These are phyloP conservation scores for Haplosporangium sp. DNA, from an alignment of 371 early-diverging fungal genomes.

Conservation along the genomic window DNA sequence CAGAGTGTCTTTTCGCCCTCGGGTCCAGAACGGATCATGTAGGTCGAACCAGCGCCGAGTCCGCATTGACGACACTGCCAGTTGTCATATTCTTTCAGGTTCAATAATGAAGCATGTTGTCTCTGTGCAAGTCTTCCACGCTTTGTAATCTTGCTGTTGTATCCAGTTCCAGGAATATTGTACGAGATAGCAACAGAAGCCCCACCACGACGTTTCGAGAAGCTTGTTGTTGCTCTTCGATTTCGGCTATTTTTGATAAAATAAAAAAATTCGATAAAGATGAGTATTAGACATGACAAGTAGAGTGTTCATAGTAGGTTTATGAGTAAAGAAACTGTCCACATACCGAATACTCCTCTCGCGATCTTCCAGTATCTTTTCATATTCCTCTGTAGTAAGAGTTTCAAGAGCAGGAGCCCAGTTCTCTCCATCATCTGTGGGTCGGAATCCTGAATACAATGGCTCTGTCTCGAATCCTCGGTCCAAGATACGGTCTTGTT, in stretches of 20 bases:
- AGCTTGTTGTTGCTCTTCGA: slow-evolving; percentile 53
- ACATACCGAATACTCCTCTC: slow-evolving; percentile 84
- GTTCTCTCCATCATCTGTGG: slow-evolving; percentile 72
- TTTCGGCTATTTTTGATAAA: slow-evolving; percentile 49
- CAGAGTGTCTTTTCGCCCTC: slow-evolving; percentile 62
- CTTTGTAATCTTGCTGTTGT: slow-evolving; percentile 23
- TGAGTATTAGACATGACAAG: not conserved
- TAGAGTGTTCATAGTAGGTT: not conserved
- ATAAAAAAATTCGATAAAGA: not conserved
- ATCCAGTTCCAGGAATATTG: slow-evolving; percentile 9
- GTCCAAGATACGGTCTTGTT: slow-evolving; percentile 70
- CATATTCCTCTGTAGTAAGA: slow-evolving; percentile 85
- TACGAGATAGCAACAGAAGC: slow-evolving; percentile 2
- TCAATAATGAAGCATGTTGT: slow-evolving; percentile 16
- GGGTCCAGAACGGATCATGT: slow-evolving; percentile 43
- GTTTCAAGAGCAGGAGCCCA: slow-evolving; percentile 89
- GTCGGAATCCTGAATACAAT: slow-evolving; percentile 70
- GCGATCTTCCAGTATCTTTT: slow-evolving; percentile 80
- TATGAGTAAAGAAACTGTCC: not conserved
- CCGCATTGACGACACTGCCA: slow-evolving; percentile 55
- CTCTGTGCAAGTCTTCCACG: slow-evolving; percentile 18
- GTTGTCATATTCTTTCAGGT: slow-evolving; percentile 18
- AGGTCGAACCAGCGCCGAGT: slow-evolving; percentile 40
- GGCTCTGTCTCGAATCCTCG: slow-evolving; percentile 62
- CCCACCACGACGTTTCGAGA: slow-evolving; percentile 33